Conservation (phyloP, 768 basidiomycete genomes). For the Symmetrospora coprosmae region DNA sequence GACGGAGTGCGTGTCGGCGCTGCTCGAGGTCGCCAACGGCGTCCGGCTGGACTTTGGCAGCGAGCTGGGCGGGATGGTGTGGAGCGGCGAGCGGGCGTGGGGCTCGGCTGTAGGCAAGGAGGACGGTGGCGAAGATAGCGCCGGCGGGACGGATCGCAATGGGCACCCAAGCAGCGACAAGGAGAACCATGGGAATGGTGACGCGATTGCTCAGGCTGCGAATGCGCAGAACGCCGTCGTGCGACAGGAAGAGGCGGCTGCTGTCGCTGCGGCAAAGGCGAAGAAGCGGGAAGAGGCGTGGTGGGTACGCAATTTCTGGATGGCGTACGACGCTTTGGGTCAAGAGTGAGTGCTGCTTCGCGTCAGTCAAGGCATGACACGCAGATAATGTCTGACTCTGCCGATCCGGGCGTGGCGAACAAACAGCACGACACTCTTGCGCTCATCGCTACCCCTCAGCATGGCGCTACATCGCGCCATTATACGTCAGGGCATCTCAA, state of each 20-base stretch:
- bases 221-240: slow-evolving; percentile 21
- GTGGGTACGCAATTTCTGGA: slow-evolving; percentile 92
- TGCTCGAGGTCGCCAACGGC: slow-evolving; percentile 81
- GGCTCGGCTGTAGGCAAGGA: slow-evolving; percentile 20
- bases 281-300: slow-evolving; percentile 48
- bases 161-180: slow-evolving; percentile 35
- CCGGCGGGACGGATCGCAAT: slow-evolving; percentile 42
- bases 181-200: slow-evolving; percentile 31
- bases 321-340: slow-evolving; percentile 71
- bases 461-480: slow-evolving; percentile 88
- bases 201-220: slow-evolving; percentile 22
- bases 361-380: no score
- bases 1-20: slow-evolving; percentile 70
- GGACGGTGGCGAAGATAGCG: slow-evolving; percentile 40
- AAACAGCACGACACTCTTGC: slow-evolving; percentile 54
- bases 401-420: not conserved
- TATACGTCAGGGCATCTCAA: slow-evolving; percentile 84
- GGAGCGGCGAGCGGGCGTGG: slow-evolving; percentile 17
- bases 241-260: slow-evolving; percentile 25
- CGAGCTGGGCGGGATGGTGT: slow-evolving; percentile 48
- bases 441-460: slow-evolving; percentile 61
- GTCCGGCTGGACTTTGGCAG: slow-evolving; percentile 73
- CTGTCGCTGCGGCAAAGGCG: slow-evolving; percentile 12
- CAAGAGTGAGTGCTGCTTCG: slow-evolving; percentile 52
- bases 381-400: no score